Base-by-base conservation (phyloP, 2,329 filamentous ascomycete genomes). In the Claviceps sorghi region DNA sequence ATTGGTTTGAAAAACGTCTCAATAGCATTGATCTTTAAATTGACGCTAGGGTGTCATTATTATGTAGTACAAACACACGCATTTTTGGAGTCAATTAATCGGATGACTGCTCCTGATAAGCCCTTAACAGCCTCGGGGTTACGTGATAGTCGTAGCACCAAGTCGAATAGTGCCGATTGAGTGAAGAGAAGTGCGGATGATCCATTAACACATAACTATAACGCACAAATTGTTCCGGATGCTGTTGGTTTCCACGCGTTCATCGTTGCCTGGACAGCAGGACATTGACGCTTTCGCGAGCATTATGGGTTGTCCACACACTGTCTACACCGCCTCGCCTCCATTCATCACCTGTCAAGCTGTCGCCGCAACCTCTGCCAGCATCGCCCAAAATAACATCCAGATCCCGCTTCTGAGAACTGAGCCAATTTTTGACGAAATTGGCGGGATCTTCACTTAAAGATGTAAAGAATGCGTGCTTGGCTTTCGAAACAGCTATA, bases 341-440 rank as follows among this genome's bases (percentile, higher is more conserved):
- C 83, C 84, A 90, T 65, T 88, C 85, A 58, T 83, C 80, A 4
- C 77, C 77, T 2, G 67, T 69, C 2, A 72, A 70, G 56, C 76
- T 70, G 57, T 80, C 76, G 46, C 75, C 73, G 38, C 77, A 72
- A 69, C 86, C 72, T 52, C 82, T 76, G 50, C 80, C 78, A 1
- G 83, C 82, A 68, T 96, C 90, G 53, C 89, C 91, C 56, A 93
- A 77, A 48, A 96, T 84, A 7, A 93, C 82, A 62, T 95, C 89
- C 38, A 96, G 73, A 65, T 97, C 91, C 48, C 90, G 78, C 69
- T 89, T 89, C 72, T 98, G 93, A 17, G 85, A 91, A 61, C 83
- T 88, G 50, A 95, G 75, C 93, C 93, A 98, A 62, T 86, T 82
- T 57, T 80, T 82, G 55, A 96, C 76, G 61, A 97, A 97, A 13